Evolutionary conservation across 805 yeast genomes (phyloP).

Genomic region (Metschnikowia koreensis): DNA sequence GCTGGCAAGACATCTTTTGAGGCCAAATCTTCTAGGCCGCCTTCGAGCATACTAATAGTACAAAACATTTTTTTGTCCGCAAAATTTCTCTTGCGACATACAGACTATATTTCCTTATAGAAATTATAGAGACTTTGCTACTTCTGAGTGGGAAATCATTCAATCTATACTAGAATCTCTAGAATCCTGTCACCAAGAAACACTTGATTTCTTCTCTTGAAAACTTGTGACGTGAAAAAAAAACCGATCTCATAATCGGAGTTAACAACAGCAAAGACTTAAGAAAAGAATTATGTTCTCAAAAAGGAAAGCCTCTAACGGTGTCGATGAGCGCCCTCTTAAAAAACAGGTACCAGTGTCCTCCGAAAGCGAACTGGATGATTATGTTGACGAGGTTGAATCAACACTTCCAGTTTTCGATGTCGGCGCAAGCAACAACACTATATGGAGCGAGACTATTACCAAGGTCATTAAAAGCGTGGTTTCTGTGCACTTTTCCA

Average conservation of each 20-base stretch:
- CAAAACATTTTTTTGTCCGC: not conserved
- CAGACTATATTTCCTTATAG: not conserved
- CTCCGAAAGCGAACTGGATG: slow-evolving; percentile 15
- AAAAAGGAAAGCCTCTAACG: slow-evolving; percentile 17
- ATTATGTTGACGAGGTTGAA: slow-evolving; percentile 9
- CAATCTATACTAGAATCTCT: not conserved
- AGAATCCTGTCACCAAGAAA: not conserved
- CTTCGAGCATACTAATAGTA: not conserved
- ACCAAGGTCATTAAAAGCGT: slow-evolving; percentile 80
- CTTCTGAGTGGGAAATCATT: not conserved
- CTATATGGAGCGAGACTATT: slow-evolving; percentile 74
- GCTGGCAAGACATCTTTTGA: not conserved
- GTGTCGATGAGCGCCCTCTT: slow-evolving; percentile 9
- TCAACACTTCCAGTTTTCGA: slow-evolving; percentile 13
- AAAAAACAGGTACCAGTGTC: slow-evolving; percentile 12
- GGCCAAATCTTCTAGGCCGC: not conserved
- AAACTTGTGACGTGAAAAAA: not conserved
- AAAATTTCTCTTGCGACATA: not conserved
- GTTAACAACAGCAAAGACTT: not conserved
- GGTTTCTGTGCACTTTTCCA: slow-evolving; percentile 85
- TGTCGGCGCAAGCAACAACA: slow-evolving; percentile 18
- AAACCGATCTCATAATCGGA: not conserved
- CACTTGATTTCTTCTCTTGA: not conserved
- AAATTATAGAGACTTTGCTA: not conserved
- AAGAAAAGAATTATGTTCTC: not conserved